Percentiles rank a stretch among this genome's conserved stretches.
These are phyloP conservation scores for Arxiozyma bovina DNA, from an alignment of 1,139 yeast species.

Conservation along the genomic window DNA sequence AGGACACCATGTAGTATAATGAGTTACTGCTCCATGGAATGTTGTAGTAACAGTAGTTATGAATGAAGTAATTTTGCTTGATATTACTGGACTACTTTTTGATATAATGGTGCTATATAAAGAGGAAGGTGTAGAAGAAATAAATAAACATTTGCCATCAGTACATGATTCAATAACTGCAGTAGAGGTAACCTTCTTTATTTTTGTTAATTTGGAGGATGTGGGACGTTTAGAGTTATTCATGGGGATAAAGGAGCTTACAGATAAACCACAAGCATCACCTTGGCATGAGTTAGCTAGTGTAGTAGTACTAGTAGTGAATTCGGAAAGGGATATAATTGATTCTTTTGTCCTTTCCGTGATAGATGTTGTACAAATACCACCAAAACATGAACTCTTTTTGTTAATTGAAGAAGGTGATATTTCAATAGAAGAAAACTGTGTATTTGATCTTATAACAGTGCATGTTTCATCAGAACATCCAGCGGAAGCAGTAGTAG, in stretches of 20 bases:
- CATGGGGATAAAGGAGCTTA: background rate
- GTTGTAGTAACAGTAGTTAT: conserved; percentile 30
- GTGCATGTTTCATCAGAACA: background rate
- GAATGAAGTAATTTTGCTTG: conserved; percentile 31
- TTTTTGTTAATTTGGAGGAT: background rate
- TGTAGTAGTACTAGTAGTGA: background rate
- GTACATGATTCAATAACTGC: background rate
- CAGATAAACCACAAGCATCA: background rate
- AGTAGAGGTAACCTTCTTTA: background rate
- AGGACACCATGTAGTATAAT: conserved; percentile 34
- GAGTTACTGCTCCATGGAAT: conserved; percentile 24
- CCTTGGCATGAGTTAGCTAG: background rate
- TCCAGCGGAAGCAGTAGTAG: background rate
- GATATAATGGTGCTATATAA: background rate
- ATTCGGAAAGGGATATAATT: background rate
- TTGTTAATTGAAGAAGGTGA: no score
- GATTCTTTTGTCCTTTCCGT: background rate
- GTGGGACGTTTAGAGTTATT: background rate
- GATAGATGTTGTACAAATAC: background rate
- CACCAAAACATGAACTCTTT: background rate
- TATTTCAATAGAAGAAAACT: background rate
- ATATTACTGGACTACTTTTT: background rate
- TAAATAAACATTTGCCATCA: background rate
- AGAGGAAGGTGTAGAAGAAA: background rate
- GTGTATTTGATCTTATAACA: background rate